Evolutionary conservation across 2,329 filamentous ascomycete species (phyloP).

Genomic region (Sphaceloma murrayae): DNA sequence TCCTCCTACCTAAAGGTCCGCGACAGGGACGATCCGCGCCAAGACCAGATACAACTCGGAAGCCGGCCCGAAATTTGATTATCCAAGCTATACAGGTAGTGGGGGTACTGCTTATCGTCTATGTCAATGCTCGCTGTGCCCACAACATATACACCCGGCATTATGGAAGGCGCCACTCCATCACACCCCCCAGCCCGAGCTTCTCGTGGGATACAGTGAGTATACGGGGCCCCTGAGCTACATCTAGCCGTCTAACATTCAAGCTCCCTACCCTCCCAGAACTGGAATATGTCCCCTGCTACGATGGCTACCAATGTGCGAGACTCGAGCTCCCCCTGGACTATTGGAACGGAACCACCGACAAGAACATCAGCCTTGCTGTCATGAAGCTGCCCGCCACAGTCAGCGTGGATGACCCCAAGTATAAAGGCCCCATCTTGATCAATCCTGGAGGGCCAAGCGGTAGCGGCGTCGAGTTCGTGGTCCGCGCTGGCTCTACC

Average conservation of each 20-base stretch:
- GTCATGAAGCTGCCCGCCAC: constrained; percentile 40
- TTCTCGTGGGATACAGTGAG: constrained; percentile 5
- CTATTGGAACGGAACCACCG: constrained; percentile 32
- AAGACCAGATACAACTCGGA: no score
- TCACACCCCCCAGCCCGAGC: no score
- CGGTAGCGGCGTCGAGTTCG: constrained; percentile 31
- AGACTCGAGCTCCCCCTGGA: constrained; percentile 41
- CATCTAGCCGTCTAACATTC: background rate
- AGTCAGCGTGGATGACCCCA: constrained; percentile 31
- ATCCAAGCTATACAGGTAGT: no score
- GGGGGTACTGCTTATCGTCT: no score
- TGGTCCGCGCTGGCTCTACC: constrained; percentile 23
- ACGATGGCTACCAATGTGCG: constrained; percentile 41
- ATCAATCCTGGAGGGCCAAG: constrained; percentile 39
- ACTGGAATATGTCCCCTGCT: constrained; percentile 29
- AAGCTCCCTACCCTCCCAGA: constrained; percentile 2
- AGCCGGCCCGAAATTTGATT: no score
- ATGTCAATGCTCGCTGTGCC: no score
- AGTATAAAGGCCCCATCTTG: constrained; percentile 35
- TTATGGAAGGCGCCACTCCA: no score
- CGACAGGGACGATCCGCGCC: no score
- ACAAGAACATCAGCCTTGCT: constrained; percentile 33
- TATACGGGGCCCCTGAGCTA: no score
- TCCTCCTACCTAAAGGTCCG: no score
- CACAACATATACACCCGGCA: no score